These are phyloP conservation scores for Globisporangium carolinianum DNA, from an alignment of 352 stramenopile genomes.

Conservation along the genomic window DNA sequence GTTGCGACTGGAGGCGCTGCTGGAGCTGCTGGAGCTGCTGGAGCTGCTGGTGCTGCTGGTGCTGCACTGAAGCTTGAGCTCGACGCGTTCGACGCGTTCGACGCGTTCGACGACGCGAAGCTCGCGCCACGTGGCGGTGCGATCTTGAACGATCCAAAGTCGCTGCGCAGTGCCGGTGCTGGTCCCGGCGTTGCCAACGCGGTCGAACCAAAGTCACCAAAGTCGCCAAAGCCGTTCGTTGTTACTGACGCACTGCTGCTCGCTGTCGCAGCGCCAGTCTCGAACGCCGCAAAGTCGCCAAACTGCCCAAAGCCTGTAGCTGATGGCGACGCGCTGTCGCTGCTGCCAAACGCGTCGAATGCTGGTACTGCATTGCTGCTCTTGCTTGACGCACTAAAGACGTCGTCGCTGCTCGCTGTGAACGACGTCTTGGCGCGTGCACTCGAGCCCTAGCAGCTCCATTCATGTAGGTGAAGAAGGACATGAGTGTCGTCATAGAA, in stretches of 20 bases:
- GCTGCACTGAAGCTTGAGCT: not conserved
- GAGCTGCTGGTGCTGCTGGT: not conserved
- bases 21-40: conserved; percentile 5
- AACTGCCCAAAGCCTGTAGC: conserved; percentile 45
- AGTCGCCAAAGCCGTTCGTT: conserved; percentile 35
- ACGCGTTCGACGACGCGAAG: conserved; percentile 29
- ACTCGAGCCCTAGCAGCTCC: not conserved
- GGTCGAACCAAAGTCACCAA: conserved; percentile 40
- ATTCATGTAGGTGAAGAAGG: not conserved
- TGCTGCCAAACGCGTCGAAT: conserved; percentile 30
- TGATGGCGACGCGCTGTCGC: conserved; percentile 3
- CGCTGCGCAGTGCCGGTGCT: conserved; percentile 21
- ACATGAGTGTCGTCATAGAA: not conserved
- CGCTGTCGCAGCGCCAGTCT: conserved; percentile 5
- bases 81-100: not conserved
- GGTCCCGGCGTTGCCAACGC: conserved; percentile 20
- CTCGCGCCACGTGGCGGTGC: conserved; percentile 43
- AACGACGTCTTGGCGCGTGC: conserved; percentile 27
- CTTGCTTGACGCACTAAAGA: conserved; percentile 33
- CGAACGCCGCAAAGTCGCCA: conserved; percentile 77
- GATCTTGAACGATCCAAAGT: conserved; percentile 69
- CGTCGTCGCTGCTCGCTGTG: conserved; percentile 28
- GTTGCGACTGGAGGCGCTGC: conserved; percentile 13
- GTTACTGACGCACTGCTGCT: conserved; percentile 19
- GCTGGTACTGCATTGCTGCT: conserved; percentile 13